Evolutionary conservation across 169 alveolate species (phyloP), one percentile per base, ranked within the genome.

Genomic region (Eimeria maxima): DNA sequence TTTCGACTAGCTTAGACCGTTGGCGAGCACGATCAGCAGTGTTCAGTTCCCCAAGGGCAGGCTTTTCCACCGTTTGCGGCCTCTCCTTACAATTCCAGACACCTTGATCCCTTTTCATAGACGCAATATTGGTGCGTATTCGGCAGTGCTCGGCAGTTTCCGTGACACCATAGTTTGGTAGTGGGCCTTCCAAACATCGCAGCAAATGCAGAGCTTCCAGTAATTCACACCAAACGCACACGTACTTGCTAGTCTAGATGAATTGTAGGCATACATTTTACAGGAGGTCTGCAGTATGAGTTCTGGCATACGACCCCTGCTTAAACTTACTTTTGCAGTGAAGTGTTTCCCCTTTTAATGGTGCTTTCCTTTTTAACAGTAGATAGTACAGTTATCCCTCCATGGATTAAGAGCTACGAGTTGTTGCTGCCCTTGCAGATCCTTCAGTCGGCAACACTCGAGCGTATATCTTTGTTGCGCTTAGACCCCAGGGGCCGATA

Each of bases 391-490:
- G 45, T 69, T 29, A 10, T 69, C n/a, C 50, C 13, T 13, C 11
- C 6, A 47, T 10, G 80, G 50, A 14, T 10, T 69, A 18, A 69
- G 80, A 27, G 88, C 65, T 47, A 18, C 3, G 11, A 4, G 38
- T 8, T 80, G 90, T 18, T 55, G 50, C n/a, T 57, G 5, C 42
- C 71, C 60, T 53, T 78, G 84, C 96, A 93, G 96, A 81, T 93
- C 27, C 57, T 93, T 50, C 96, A 93, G 55, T 93, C 93, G 65
- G 93, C 93, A 65, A 80, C 96, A 22, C 96, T 93, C 10, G 78
- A 27, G 7, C 44, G 78, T 11, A 50, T 93, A 27, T 42, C 88
- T 14, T 73, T 93, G 65, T 33, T 93, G 38, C 96, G 93, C 24
- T 33, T 93, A 38, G 96, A 93, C 88, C 90, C 76, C 14, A 74